Evolutionary conservation across 2,329 filamentous ascomycete species (phyloP).

Genomic region (Didymella glomerata): DNA sequence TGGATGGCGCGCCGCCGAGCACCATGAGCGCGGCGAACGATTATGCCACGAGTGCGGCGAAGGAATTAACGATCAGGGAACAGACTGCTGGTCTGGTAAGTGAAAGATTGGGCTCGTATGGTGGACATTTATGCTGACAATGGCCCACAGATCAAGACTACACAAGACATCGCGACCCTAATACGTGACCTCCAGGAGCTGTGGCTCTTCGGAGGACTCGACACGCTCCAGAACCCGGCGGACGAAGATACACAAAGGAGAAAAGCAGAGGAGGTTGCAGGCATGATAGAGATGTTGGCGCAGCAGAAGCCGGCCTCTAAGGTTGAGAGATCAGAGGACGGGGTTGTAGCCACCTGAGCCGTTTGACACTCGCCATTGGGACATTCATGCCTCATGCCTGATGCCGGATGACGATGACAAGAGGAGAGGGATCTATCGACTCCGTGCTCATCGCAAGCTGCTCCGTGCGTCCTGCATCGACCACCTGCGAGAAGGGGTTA

Average conservation of each 20-base stretch:
- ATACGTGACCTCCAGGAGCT: slow-evolving; percentile 71
- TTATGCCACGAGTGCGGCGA: slow-evolving; percentile 64
- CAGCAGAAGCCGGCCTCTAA: slow-evolving; percentile 18
- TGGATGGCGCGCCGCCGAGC: slow-evolving; percentile 54
- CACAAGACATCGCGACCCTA: slow-evolving; percentile 68
- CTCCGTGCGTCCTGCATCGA: too few relatives aligned
- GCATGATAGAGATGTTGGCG: slow-evolving; percentile 28
- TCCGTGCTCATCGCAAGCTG: too few relatives aligned
- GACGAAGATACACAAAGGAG: slow-evolving; percentile 35
- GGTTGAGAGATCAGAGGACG: not conserved
- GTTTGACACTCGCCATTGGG: not conserved
- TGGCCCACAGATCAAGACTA: slow-evolving; percentile 60
- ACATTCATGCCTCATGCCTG: not conserved
- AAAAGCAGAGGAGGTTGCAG: slow-evolving; percentile 28
- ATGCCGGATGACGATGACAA: not conserved
- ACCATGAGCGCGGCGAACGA: slow-evolving; percentile 53
- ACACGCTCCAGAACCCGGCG: slow-evolving; percentile 57
- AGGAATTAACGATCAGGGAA: slow-evolving; percentile 66
- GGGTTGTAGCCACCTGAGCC: not conserved
- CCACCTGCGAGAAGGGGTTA: not conserved
- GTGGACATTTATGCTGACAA: not conserved
- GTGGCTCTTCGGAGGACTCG: slow-evolving; percentile 72
- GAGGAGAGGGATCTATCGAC: not conserved
- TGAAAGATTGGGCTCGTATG: not conserved
- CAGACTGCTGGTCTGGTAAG: slow-evolving; percentile 66